These are phyloP conservation scores for Coemansia sp. DNA, from an alignment of 192 early-diverging fungal genomes.

Conservation along the genomic window DNA sequence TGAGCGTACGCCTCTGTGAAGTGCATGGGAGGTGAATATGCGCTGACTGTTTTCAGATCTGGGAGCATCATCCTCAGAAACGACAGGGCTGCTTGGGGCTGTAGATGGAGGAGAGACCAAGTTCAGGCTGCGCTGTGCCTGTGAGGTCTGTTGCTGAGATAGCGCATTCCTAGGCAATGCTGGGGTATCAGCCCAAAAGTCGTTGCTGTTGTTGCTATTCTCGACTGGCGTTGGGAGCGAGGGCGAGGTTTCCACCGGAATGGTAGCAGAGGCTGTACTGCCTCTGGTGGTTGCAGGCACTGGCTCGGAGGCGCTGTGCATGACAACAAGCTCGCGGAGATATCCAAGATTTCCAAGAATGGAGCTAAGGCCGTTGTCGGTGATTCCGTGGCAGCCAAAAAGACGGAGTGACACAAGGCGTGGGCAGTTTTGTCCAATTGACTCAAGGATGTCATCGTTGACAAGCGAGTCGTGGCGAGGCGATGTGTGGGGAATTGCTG, in stretches of 20 bases:
- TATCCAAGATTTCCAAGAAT: constrained; percentile 49
- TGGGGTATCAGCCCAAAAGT: constrained; percentile 47
- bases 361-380: constrained; percentile 50
- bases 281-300: background rate
- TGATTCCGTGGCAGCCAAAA: constrained; percentile 54
- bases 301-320: constrained; percentile 42
- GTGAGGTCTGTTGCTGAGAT: constrained; percentile 6
- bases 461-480: constrained; percentile 46
- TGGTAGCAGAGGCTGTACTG: background rate
- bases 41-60: constrained; percentile 18
- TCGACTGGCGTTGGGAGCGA: background rate
- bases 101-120: constrained; percentile 28
- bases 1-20: constrained; percentile 45
- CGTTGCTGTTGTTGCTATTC: background rate
- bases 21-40: constrained; percentile 46
- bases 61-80: constrained; percentile 9
- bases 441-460: constrained; percentile 51
- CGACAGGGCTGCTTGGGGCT: constrained; percentile 36
- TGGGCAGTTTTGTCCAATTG: constrained; percentile 50
- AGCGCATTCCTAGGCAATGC: constrained; percentile 38
- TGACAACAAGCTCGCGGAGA: constrained; percentile 53
- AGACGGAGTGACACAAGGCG: constrained; percentile 45
- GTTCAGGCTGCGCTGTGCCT: background rate
- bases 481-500: constrained; percentile 38
- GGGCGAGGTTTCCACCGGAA: background rate